Evolutionary conservation across 495 filamentous ascomycete species (phyloP), one percentile per base, ranked within the genome.

Genomic region (Penicillium longicatenatum): DNA sequence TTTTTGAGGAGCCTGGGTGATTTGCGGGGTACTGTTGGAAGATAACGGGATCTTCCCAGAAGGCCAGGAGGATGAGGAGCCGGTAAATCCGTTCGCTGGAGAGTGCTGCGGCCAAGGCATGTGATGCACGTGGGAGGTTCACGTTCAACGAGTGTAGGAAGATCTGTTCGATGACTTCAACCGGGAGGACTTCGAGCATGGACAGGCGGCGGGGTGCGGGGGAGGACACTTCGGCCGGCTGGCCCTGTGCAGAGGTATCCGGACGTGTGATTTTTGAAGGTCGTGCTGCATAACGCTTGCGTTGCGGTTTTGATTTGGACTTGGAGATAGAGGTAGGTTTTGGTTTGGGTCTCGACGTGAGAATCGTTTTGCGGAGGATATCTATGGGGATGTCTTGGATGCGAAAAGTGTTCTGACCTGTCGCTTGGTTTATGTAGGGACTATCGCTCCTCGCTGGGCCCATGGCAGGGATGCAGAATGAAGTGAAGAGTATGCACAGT

Each of bases 131-230:
- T 8, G 80, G 75, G 6, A 86, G 63, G 30, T 75, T 75, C 20
- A 78, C 41, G 54, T 85, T 82, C 58, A 79, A 49, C 20, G 76
- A 71, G 46, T 79, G 66, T 16, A 83, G 67, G 47, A 83, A 85
- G 33, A 85, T 80, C 49, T 71, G 64, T 62, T 84, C 77, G 31
- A 86, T 67, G 9, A 86, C 52, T 57, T 86, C 83, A 2, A 75
- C 73, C 1, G 82, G 83, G 1, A 86, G 67, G 11, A 61, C 59
- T 60, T 85, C 83, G 6, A 86, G 68, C 17, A 52, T 55, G 6
- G 77, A 79, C 44, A 76, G 63, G 7, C 45, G 45, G 16, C 45
- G 45, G 11, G 45, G 45, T 26, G 45, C 8, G 19, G 45, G 44
- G 10, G 44, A 24, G 26, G 3, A 26, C n/a, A 17, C 41, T 6